Conservation (phyloP, 225 moss, liverwort and hornwort genomes). For the Rhytidiadelphus loreus region DNA sequence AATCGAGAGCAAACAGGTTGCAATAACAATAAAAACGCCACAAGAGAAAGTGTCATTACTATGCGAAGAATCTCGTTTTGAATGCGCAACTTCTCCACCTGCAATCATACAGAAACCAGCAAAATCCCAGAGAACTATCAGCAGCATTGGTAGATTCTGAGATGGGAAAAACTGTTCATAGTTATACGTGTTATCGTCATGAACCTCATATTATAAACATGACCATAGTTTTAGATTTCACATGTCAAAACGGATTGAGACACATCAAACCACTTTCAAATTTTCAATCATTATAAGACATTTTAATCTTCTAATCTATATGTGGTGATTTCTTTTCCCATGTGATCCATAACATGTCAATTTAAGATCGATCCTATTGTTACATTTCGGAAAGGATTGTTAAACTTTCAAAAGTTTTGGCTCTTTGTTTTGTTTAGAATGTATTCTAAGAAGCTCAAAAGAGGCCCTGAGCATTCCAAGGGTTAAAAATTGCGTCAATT, state of each 20-base stretch:
- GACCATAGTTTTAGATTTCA: not conserved
- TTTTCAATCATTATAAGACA: not conserved
- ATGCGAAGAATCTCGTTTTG: slow-evolving; percentile 49
- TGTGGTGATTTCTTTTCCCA: not conserved
- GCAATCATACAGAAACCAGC: not conserved
- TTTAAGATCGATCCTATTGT: not conserved
- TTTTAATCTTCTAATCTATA: too few species aligned
- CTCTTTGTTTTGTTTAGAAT: not conserved
- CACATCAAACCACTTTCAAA: not conserved
- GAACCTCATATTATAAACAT: too few species aligned
- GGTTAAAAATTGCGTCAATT: not conserved
- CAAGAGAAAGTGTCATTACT: slow-evolving; percentile 1
- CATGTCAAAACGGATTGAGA: not conserved
- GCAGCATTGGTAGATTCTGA: not conserved
- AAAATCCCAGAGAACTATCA: not conserved
- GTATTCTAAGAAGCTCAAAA: too few species aligned
- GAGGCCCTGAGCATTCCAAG: not conserved
- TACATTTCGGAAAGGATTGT: not conserved
- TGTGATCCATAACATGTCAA: not conserved
- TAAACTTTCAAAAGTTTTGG: too few species aligned
- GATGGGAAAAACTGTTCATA: not conserved
- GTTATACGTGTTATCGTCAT: not conserved
- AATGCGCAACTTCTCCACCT: slow-evolving; percentile 33
- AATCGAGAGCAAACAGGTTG: not conserved
- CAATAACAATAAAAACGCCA: not conserved